These are phyloP conservation scores for Penicillium sp. DNA, from an alignment of 2,329 filamentous ascomycete species.

Conservation along the genomic window DNA sequence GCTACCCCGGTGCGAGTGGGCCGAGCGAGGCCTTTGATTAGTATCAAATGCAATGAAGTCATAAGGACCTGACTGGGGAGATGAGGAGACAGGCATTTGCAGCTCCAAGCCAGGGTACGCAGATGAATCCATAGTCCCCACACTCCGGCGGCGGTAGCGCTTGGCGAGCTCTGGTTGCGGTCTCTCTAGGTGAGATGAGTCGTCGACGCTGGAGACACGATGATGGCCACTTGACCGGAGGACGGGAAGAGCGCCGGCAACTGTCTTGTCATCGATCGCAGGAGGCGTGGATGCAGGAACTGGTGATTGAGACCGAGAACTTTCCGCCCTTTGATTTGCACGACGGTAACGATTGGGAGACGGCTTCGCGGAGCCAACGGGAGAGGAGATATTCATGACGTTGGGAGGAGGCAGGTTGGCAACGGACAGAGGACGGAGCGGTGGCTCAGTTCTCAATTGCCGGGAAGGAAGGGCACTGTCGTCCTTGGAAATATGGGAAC, in stretches of 20 bases:
- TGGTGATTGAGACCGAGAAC: conserved; percentile 28
- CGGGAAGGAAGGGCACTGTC: conserved; percentile 49
- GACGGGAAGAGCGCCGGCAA: conserved; percentile 34
- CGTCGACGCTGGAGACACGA: conserved; percentile 67
- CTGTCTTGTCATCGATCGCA: conserved; percentile 47
- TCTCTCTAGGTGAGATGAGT: conserved; percentile 59
- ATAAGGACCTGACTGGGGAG: conserved; percentile 34
- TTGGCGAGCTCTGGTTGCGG: conserved; percentile 68
- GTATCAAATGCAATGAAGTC: conserved; percentile 37
- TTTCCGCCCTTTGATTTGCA: conserved; percentile 59
- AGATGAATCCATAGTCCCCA: conserved; percentile 64
- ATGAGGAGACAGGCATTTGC: conserved; percentile 33
- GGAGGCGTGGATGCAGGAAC: conserved; percentile 9
- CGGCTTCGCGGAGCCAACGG: conserved; percentile 60
- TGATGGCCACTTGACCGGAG: conserved; percentile 52
- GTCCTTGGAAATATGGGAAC: conserved; percentile 50
- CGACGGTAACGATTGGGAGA: conserved; percentile 85
- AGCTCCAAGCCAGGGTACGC: conserved; percentile 40
- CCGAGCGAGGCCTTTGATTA: conserved; percentile 35
- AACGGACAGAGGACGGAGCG: conserved; percentile 47
- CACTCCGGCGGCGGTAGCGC: conserved; percentile 78
- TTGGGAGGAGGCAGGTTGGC: conserved; percentile 55
- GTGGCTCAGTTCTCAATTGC: conserved; percentile 37
- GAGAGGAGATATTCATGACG: conserved; percentile 50
- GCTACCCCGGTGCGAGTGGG: conserved; percentile 57